Evolutionary conservation across 2,329 filamentous ascomycete species (phyloP), one percentile per base, ranked within the genome.

Genomic region (Fusarium algeriense): DNA sequence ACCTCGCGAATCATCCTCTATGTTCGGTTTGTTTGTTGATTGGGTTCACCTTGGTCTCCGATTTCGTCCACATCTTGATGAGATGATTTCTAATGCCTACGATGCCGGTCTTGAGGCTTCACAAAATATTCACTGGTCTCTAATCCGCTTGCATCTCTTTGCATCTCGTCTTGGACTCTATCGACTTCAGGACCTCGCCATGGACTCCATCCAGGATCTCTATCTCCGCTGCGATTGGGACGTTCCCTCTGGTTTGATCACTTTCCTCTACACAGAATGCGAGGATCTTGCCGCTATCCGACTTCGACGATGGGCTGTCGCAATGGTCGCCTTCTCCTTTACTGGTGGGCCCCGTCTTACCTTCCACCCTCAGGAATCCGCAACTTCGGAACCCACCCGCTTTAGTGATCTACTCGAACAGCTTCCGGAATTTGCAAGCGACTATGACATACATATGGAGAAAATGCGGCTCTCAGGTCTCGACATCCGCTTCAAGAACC

Each of bases 191-290:
- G 88, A 90, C 76, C 78, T 83, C 20, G 83, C 86, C 75, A 89
- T 89, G 83, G 88, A 90, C 70, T 84, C 85, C 40, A 78, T 89
- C 20, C 88, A 89, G 76, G 88, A 90, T 72, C 78, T 90, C 19
- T 89, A 89, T 75, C 85, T 90, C 41, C 83, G 84, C 17, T 84
- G 85, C 75, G 85, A 89, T 81, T 89, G 87, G 87, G 86, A 88
- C 71, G 85, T 89, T 60, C 84, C 84, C 6, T 83, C 86, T 3
- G 79, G 80, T 30, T 83, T 90, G 50, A 79, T 89, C 60, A 77
- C 79, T 58, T 87, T 85, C 67, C 81, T 89, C 14, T 90, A 89
- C 78, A 83, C 79, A n/a, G 82, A 86, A 69, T 87, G 86, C 76
- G 84, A 87, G 53, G 77, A 84, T 15, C 76, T 83, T 32, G 81